Conservation (phyloP, 73 alveolate genomes). For the Halteria grandinella region DNA sequence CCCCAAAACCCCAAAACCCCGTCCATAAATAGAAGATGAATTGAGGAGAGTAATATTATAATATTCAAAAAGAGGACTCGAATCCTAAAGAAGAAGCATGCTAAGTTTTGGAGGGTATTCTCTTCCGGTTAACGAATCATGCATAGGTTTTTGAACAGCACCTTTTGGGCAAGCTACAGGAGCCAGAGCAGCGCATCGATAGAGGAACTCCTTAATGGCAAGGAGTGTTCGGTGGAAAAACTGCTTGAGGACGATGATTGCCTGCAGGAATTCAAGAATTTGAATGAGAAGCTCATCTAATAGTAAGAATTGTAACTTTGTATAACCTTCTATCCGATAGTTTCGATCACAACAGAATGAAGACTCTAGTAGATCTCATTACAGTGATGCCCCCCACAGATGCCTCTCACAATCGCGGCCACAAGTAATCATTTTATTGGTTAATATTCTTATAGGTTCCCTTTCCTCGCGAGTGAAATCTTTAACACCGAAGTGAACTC, state of each 20-base stretch:
- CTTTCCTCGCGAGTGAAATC: slow-evolving; percentile 70
- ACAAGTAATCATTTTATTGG: slow-evolving; percentile 40
- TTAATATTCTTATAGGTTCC: slow-evolving; percentile 29
- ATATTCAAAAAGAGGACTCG: slow-evolving; percentile 4
- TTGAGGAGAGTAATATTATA: slow-evolving; percentile 9
- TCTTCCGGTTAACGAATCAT: too few species aligned
- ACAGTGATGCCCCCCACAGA: slow-evolving; percentile 67
- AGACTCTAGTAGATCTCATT: slow-evolving; percentile 49
- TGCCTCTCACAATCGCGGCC: slow-evolving; percentile 66
- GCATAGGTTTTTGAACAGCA: slow-evolving; percentile 56
- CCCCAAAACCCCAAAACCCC: slow-evolving; percentile 36
- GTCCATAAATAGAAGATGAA: neutral
- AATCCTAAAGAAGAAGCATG: slow-evolving; percentile 52
- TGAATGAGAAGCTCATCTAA: slow-evolving; percentile 62
- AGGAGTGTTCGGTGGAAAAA: slow-evolving; percentile 65
- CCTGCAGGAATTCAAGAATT: slow-evolving; percentile 69
- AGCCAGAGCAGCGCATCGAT: slow-evolving; percentile 63
- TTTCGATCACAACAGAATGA: slow-evolving; percentile 65
- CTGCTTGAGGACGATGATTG: slow-evolving; percentile 72
- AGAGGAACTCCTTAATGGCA: slow-evolving; percentile 55
- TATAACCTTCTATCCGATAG: neutral
- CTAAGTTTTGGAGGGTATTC: slow-evolving; percentile 70
- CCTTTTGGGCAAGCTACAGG: slow-evolving; percentile 66
- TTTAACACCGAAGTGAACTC: slow-evolving; percentile 65
- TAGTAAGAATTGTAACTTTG: slow-evolving; percentile 28